A percentile compares a stretch with the other conserved stretches of the same genome.
Conservation (phyloP, 2,329 filamentous ascomycete genomes). For the Furcasterigmium sp. region DNA sequence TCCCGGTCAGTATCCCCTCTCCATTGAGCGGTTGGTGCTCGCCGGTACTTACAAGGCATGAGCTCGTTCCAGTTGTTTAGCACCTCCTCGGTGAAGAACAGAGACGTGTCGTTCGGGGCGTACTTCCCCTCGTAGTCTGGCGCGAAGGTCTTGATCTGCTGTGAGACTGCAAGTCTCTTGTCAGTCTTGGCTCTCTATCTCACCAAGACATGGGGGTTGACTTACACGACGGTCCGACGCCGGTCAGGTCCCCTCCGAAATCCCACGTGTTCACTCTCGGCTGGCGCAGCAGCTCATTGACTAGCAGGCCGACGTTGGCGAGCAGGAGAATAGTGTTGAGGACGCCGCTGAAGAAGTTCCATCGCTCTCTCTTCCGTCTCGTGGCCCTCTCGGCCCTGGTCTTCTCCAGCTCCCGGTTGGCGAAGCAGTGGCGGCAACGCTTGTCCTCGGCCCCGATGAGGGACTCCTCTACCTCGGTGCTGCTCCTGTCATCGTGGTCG, state of each 20-base stretch:
- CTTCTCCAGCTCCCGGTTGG: slow-evolving; percentile 7
- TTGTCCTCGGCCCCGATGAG: slow-evolving; percentile 23
- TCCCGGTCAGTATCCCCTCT: slow-evolving; percentile 1
- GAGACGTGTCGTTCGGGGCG: slow-evolving; percentile 31
- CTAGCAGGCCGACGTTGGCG: slow-evolving; percentile 21
- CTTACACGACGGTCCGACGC: slow-evolving; percentile 25
- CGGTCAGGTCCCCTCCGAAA: slow-evolving; percentile 29
- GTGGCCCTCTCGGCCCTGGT: slow-evolving; percentile 1
- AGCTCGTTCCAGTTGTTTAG: slow-evolving; percentile 30
- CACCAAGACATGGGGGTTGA: neutral
- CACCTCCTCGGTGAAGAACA: slow-evolving; percentile 30
- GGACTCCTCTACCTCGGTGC: slow-evolving; percentile 28
- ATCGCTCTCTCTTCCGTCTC: slow-evolving; percentile 16
- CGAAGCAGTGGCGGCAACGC: slow-evolving; percentile 1
- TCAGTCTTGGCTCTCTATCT: too few relatives aligned
- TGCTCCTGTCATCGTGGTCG: slow-evolving; percentile 21
- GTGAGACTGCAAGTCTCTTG: slow-evolving; percentile 23
- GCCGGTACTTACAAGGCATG: slow-evolving; percentile 23
- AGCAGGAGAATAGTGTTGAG: slow-evolving; percentile 24
- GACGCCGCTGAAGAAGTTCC: slow-evolving; percentile 12
- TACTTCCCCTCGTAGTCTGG: slow-evolving; percentile 25
- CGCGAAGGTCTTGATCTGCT: slow-evolving; percentile 31
- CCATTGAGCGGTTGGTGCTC: neutral
- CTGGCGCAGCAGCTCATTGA: slow-evolving; percentile 20
- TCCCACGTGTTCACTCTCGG: slow-evolving; percentile 19